phyloP scores from a whole-genome alignment of 1,284 basidiomycete species.

The Polyporus tsugae region DNA sequence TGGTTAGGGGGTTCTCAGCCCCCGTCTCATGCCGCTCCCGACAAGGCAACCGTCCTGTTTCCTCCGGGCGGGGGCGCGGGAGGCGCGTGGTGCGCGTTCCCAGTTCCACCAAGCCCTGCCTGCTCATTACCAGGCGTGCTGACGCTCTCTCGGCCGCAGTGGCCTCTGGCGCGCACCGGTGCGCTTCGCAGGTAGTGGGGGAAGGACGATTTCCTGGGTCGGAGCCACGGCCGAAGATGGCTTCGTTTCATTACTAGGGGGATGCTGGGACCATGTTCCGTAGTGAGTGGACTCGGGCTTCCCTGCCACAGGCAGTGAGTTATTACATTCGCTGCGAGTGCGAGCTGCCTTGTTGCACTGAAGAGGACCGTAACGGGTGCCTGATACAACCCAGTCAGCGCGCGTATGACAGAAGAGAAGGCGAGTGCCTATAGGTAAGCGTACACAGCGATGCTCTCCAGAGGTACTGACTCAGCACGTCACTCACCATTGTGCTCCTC shows the following conservation, averaged over 20 bases:
- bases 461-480: background rate
- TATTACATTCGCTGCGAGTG: background rate
- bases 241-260: background rate
- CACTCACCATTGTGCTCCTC: background rate
- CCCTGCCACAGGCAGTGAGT: slow-evolving; percentile 10
- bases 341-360: background rate
- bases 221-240: background rate
- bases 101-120: slow-evolving; percentile 12
- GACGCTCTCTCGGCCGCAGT: background rate
- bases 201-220: background rate
- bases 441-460: background rate
- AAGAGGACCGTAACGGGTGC: background rate
- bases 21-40: slow-evolving; percentile 18
- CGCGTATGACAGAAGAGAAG: background rate
- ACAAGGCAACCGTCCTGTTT: slow-evolving; percentile 1
- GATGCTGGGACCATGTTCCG: background rate
- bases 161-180: background rate
- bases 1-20: slow-evolving; percentile 17
- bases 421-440: no score
- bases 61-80: background rate
- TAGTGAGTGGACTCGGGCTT: slow-evolving; percentile 9
- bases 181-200: background rate
- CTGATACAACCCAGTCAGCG: slow-evolving; percentile 4
- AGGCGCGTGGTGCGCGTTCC: slow-evolving; percentile 11
- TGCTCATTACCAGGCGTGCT: background rate